phyloP scores from a whole-genome alignment of 2,329 filamentous ascomycete genomes.

The Aurifilum marmelostoma region DNA sequence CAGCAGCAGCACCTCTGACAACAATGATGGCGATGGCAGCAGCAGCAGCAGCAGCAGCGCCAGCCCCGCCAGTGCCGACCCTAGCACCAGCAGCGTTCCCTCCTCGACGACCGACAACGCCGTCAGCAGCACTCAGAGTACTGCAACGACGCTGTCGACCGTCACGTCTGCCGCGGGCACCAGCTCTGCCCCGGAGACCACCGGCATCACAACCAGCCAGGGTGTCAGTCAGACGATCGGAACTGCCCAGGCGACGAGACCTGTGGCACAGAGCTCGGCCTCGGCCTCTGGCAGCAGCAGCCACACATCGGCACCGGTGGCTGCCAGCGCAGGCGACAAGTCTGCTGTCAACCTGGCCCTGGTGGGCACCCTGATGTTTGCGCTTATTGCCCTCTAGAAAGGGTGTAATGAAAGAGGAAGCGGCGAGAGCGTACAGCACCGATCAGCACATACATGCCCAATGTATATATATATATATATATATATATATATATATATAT shows the following conservation, averaged over 20 bases:
- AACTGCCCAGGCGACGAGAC: background rate
- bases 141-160: constrained; percentile 32
- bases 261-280: constrained; percentile 26
- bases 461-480: background rate
- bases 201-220: constrained; percentile 28
- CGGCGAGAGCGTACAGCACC: background rate
- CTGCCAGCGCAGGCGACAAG: constrained; percentile 31
- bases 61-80: constrained; percentile 29
- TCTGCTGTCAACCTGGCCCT: constrained; percentile 31
- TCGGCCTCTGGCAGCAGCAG: constrained; percentile 30
- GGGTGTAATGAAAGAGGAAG: background rate
- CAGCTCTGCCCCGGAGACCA: constrained; percentile 21
- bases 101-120: constrained; percentile 23
- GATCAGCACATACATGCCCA: background rate
- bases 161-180: constrained; percentile 22
- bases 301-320: constrained; percentile 28
- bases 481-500: background rate
- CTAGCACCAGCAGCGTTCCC: constrained; percentile 29
- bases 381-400: constrained; percentile 14
- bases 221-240: constrained; percentile 17
- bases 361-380: constrained; percentile 31
- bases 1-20: constrained; percentile 32
- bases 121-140: constrained; percentile 33
- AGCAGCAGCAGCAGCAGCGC: constrained; percentile 31
- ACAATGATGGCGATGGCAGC: constrained; percentile 31